Base-by-base conservation (phyloP, 352 stramenopile genomes). In the Globisporangium nagaii region DNA sequence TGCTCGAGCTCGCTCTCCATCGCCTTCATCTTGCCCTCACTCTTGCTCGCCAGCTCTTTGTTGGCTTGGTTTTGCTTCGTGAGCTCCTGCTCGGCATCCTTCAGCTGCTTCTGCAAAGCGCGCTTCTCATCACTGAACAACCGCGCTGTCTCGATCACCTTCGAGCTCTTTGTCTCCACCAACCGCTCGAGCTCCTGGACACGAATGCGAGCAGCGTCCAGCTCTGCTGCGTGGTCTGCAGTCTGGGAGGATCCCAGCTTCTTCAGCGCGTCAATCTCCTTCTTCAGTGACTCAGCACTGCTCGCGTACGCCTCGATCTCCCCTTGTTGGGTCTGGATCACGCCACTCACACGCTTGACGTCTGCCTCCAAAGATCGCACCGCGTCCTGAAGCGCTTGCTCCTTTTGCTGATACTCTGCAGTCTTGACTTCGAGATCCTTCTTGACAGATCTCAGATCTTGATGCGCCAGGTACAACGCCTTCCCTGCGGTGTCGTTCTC, bases 171-270 rank as follows among this genome's bases (percentile, higher is more conserved):
- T 45, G 65, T 62, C 3, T 55, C 64, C n/a, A 70, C 32, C 22
- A 67, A 52, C 43, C 71, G 65, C 42, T 77, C 62, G 11, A 73
- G 61, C 27, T 60, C 71, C 50, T 75, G 57, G 34, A 70, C 43
- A 22, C 58, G 58, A 24, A 53, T 59, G 19, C 56, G 40, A 20
- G 60, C 45, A 10, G 64, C 40, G 36, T 73, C 64, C 27, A 79
- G 24, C 24, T 73, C 58, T 41, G 58, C 62, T 57, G 69, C 62
- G 50, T 63, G 62, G 20, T 72, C 50, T 12, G 34, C 40, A 36
- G 13, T 58, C 32, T 40, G 28, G 13, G 40, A 24, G 28, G 42
- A 32, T 17, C 12, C 19, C 32, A 28, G 17, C 34, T 35, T 37
- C 27, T 48, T 36, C 45, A 53, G 19, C 2, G 32, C 32, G 4